Conservation (phyloP, 768 basidiomycete species). For the Pulveroboletus sp. region DNA sequence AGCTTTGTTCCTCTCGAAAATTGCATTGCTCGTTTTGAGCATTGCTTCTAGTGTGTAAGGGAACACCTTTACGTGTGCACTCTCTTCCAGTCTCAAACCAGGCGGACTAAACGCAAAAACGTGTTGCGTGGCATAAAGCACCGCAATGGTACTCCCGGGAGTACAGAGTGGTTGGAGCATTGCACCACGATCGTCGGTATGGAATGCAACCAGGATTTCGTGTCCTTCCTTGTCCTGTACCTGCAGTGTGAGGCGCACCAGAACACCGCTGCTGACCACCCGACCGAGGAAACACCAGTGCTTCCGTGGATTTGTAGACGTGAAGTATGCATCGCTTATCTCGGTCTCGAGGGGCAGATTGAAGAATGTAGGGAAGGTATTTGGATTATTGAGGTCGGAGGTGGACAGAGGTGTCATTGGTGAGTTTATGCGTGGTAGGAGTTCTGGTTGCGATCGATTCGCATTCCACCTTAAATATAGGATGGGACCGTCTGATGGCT, state of each 20-base stretch:
- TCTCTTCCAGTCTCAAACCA: conserved; percentile 26
- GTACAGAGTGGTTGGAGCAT: conserved; percentile 18
- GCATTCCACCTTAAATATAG: conserved; percentile 13
- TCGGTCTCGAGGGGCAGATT: conserved; percentile 23
- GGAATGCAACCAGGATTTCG: conserved; percentile 24
- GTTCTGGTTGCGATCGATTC: neutral
- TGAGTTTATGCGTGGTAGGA: conserved; percentile 2
- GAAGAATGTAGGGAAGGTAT: conserved; percentile 22
- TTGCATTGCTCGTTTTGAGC: conserved; percentile 19
- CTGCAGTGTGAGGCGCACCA: conserved; percentile 26
- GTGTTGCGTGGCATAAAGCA: conserved; percentile 29
- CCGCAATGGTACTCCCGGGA: conserved; percentile 28
- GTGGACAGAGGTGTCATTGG: conserved; percentile 17
- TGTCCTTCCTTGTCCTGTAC: conserved; percentile 28
- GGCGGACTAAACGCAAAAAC: conserved; percentile 28
- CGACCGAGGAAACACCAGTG: conserved; percentile 31
- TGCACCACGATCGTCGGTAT: conserved; percentile 29
- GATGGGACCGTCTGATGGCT: neutral
- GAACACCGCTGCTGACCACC: conserved; percentile 20
- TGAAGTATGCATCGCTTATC: conserved; percentile 14
- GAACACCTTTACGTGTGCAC: conserved; percentile 22
- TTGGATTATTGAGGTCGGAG: conserved; percentile 25
- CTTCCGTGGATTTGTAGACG: conserved; percentile 23
- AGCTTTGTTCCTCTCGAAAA: conserved; percentile 18
- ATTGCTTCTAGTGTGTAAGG: conserved; percentile 25